Evolutionary conservation across 164 flowering plant species (phyloP).

Genomic region (Cinnamomum micranthum): DNA sequence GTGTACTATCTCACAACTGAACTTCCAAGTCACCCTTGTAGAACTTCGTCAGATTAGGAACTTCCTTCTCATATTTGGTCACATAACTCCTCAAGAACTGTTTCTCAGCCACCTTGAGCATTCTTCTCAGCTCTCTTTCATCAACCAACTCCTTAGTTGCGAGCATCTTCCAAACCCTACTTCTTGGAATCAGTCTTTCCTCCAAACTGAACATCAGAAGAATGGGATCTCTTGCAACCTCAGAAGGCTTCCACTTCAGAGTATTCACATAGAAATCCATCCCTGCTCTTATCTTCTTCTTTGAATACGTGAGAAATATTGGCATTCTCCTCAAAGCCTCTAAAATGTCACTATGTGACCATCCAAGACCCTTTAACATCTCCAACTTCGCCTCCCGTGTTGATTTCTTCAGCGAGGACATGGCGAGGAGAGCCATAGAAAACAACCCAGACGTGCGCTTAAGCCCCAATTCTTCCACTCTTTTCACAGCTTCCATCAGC

Average conservation of each 20-base stretch:
- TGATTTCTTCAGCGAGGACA: constrained; percentile 10
- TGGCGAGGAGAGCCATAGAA: background rate
- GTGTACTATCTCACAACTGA: background rate
- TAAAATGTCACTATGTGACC: constrained; percentile 7
- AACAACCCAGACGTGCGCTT: constrained; percentile 5
- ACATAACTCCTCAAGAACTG: constrained; percentile 2
- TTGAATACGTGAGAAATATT: background rate
- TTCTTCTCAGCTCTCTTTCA: background rate
- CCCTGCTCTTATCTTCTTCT: constrained; percentile 4
- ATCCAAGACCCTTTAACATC: constrained; percentile 11
- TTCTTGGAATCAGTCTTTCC: constrained; percentile 11
- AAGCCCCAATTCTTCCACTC: constrained; percentile 9
- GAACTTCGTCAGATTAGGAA: constrained; percentile 3
- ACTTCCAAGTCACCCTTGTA: constrained; percentile 1
- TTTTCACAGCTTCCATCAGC: constrained; percentile 2
- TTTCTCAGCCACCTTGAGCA: background rate
- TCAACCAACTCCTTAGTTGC: background rate
- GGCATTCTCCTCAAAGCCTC: constrained; percentile 11
- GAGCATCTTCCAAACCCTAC: constrained; percentile 4
- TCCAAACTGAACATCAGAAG: constrained; percentile 7
- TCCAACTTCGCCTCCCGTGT: constrained; percentile 11
- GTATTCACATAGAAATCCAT: constrained; percentile 13
- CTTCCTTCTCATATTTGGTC: background rate
- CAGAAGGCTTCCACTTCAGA: background rate
- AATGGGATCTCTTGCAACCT: background rate